Conservation (phyloP, 1,284 basidiomycete genomes). For the Apiotrichum brassicae region DNA sequence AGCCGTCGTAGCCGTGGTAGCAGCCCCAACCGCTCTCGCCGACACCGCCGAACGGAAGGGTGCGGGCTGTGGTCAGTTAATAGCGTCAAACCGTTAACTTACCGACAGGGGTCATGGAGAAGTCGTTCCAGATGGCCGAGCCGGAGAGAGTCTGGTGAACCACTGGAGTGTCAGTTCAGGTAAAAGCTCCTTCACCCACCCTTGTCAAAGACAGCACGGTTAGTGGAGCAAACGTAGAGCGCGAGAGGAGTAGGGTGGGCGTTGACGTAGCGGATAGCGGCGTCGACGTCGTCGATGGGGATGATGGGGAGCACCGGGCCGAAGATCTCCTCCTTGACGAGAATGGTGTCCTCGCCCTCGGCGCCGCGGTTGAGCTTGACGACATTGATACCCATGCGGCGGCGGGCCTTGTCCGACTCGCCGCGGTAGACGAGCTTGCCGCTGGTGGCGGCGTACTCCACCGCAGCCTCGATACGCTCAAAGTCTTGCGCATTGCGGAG, state of each 20-base stretch:
- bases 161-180: conserved; percentile 22
- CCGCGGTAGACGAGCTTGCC: conserved; percentile 69
- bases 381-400: conserved; percentile 38
- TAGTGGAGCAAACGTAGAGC: conserved; percentile 43
- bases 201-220: conserved; percentile 31
- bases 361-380: conserved; percentile 57
- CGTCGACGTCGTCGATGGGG: conserved; percentile 62
- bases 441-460: conserved; percentile 56
- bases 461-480: conserved; percentile 57
- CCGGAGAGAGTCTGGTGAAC: conserved; percentile 38
- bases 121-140: conserved; percentile 45
- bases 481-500: conserved; percentile 57
- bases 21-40: conserved; percentile 45
- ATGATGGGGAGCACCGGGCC: conserved; percentile 71
- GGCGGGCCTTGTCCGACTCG: conserved; percentile 53
- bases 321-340: conserved; percentile 71
- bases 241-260: conserved; percentile 39
- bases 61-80: conserved; percentile 24
- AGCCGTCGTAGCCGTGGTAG: conserved; percentile 44
- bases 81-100: neutral
- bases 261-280: conserved; percentile 66
- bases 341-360: conserved; percentile 52
- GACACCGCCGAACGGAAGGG: conserved; percentile 45
- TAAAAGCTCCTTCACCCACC: conserved; percentile 18
- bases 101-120: conserved; percentile 31